phyloP scores from a whole-genome alignment of 345 rosid species.

The Pistacia atlantica region DNA sequence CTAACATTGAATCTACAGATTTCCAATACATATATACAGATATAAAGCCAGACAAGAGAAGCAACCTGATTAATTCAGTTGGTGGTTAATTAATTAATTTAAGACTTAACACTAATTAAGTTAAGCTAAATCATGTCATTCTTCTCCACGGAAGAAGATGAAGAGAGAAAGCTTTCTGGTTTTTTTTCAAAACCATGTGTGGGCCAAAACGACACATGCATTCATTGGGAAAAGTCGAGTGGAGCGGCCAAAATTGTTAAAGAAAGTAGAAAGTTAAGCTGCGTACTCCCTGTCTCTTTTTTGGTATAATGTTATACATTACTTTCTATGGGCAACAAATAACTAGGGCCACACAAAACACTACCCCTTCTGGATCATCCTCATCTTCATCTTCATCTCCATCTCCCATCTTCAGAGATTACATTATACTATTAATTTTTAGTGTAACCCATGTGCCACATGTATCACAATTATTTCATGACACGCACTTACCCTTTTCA shows the following conservation, averaged over 20 bases:
- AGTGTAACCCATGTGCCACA: conserved; percentile 21
- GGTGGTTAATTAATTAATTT: not conserved
- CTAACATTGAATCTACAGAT: conserved; percentile 15
- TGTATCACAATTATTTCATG: conserved; percentile 3
- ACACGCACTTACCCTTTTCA: not conserved
- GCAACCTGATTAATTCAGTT: not conserved
- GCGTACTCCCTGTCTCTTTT: not conserved
- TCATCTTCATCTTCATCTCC: not conserved
- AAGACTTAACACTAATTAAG: not conserved
- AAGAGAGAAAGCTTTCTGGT: not conserved
- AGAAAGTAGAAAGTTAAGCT: not conserved
- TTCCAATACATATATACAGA: not conserved
- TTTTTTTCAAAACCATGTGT: not conserved
- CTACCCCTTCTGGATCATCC: not conserved
- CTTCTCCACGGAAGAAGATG: not conserved
- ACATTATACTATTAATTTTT: not conserved
- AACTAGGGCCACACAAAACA: conserved; percentile 8
- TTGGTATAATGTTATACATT: not conserved
- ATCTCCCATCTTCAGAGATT: no score
- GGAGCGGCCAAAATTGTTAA: not conserved
- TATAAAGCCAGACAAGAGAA: conserved; percentile 8
- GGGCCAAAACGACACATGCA: conserved; percentile 21
- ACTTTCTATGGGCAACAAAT: not conserved
- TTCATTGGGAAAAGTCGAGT: not conserved
- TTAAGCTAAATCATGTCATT: not conserved